Percentiles rank a stretch among this genome's conserved stretches.
These are phyloP conservation scores for Solanum hybrid DNA, from an alignment of 305 asterid genomes.

Conservation along the genomic window DNA sequence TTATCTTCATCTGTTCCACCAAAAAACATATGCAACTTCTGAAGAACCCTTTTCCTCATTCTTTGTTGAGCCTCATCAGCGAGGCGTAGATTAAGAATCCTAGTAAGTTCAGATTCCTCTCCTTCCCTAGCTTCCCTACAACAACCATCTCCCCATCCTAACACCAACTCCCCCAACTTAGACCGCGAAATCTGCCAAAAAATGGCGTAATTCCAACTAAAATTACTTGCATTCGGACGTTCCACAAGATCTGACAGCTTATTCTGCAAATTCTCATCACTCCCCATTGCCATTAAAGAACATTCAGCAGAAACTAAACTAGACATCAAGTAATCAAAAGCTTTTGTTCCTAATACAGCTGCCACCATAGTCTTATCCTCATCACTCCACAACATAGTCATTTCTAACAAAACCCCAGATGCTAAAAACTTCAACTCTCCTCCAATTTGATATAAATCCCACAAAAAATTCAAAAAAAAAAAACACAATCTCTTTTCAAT, in stretches of 20 bases:
- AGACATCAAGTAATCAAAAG: conserved; percentile 38
- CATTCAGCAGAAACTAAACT: conserved; percentile 40
- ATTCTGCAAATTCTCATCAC: conserved; percentile 68
- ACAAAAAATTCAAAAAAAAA: neutral
- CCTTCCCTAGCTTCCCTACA: conserved; percentile 80
- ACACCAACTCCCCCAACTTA: conserved; percentile 65
- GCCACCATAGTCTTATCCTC: conserved; percentile 39
- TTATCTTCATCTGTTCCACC: conserved; percentile 79
- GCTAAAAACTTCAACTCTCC: neutral
- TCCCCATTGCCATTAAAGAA: conserved; percentile 62
- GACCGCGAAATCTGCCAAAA: conserved; percentile 95
- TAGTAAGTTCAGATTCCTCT: conserved; percentile 51
- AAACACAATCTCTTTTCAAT: too few relatives aligned
- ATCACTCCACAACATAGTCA: conserved; percentile 25
- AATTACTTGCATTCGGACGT: conserved; percentile 39
- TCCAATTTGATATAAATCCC: conserved; percentile 13
- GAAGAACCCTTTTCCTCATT: conserved; percentile 79
- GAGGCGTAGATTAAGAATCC: conserved; percentile 33
- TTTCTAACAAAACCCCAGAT: neutral
- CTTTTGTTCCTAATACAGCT: conserved; percentile 39
- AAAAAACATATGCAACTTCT: conserved; percentile 60
- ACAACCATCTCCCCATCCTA: conserved; percentile 99
- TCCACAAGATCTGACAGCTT: conserved; percentile 92
- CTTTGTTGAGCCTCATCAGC: conserved; percentile 77
- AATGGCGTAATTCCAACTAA: conserved; percentile 82